These are phyloP conservation scores for Heracleum sosnowskyi DNA, from an alignment of 129 eudicot genomes.

Conservation along the genomic window DNA sequence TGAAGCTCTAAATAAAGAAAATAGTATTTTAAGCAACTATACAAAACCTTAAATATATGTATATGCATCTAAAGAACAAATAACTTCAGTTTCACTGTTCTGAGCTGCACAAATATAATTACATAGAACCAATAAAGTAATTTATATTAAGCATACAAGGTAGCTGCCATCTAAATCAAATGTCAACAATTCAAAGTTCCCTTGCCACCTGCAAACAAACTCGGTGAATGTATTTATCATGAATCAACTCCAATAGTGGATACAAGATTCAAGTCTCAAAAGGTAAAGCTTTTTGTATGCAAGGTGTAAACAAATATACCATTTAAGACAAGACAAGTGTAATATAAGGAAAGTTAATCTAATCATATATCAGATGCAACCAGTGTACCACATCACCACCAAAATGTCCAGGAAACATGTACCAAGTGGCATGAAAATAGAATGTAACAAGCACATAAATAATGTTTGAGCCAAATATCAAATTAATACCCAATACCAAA, in stretches of 20 bases:
- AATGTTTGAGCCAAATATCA: background rate
- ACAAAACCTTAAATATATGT: background rate
- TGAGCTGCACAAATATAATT: background rate
- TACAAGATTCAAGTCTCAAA: background rate
- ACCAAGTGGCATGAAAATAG: background rate
- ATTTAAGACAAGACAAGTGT: background rate
- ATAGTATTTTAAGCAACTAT: background rate
- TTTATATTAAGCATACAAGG: background rate
- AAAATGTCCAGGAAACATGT: background rate
- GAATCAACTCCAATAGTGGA: background rate
- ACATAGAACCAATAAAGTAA: background rate
- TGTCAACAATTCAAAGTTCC: background rate
- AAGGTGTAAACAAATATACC: no score
- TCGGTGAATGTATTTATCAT: background rate
- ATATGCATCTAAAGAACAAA: background rate
- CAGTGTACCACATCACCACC: background rate
- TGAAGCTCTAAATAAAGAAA: slow-evolving; percentile 18
- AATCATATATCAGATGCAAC: background rate
- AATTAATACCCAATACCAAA: background rate
- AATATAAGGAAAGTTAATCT: background rate
- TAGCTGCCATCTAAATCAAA: background rate
- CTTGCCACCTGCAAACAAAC: background rate
- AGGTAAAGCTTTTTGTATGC: background rate
- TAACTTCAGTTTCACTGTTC: background rate
- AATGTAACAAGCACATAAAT: background rate